Base-by-base conservation (phyloP, 192 early-diverging fungal genomes). In the Coemansia sp. region DNA sequence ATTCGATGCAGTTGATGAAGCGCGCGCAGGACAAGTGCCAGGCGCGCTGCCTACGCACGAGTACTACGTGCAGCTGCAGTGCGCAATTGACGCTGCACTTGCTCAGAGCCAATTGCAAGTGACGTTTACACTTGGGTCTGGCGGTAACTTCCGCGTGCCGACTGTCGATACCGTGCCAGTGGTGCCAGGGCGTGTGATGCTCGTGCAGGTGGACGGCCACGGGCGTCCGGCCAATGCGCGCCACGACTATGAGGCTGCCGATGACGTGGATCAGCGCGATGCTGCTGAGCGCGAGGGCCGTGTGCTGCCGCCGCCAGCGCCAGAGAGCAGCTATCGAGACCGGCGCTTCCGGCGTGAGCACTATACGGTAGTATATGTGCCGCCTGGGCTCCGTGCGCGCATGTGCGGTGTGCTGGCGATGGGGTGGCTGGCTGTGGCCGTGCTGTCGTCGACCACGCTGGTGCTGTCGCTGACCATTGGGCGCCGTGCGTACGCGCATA, bases 281-380 rank as follows among this genome's bases (percentile, higher is more conserved):
- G 21, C 59, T 43, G 67, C 64, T 17, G 55, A 56, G 15, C 58
- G 55, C 39, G 68, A 62, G 64, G 21, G 27, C 58, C 62, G 72
- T 22, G 15, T 71, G 9, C 56, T 81, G 59, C 73, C 78, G 21
- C 41, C 66, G 0, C 55, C 69, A 1, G 79, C 79, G 19, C 72
- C 72, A 0, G 76, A 66, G 14, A 69, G 75, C 21, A 71, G 82
- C 65, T 86, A 84, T 62, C 85, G 85, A 17, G 85, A 82, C 54
- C 65, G 82, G 27, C 65, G 75, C 12, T 83, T 76, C 66, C 66
- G 68, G 41, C 65, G 65, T 35, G 65, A 62, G 12, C 72, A 90
- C 47, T 93, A 94, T 62, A 88, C 82, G 0, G 77, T 93, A 24
- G 89, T 99, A 2, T 94, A 94, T 77, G 84, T 89, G 19, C 96